Base-by-base conservation (phyloP, 257 asterid genomes). In the Parsonsia alboflavescens region DNA sequence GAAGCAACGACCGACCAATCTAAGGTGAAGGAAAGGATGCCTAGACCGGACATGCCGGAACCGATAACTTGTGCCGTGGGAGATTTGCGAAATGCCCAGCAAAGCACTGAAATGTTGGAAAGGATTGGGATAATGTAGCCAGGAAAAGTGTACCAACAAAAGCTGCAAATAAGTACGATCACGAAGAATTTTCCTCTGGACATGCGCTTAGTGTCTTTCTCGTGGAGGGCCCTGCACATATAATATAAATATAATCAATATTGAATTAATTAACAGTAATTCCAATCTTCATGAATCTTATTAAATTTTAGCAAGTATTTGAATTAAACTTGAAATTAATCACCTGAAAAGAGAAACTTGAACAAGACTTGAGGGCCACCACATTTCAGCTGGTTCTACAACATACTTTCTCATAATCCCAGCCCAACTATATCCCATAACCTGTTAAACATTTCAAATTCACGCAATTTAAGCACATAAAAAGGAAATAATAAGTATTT, bases 291-390 rank as follows among this genome's bases (percentile, higher is more conserved):
- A 3, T 33, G 39, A 33, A 3, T 1, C 39, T 33, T 33, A 33
- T 33, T 33, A 33, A 33, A 33, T 33, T 33, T 33, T 3, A 1
- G 39, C 2, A 33, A 33, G 39, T 33, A 33, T 33, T 33, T n/a
- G n/a, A 52, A 17, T 1, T 0, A 19, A n/a, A 19, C 5, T n/a
- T n/a, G n/a, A n/a, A n/a, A 41, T 3, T 4, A 52, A 52, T 5
- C 24, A 93, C 99, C 98, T 85, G 75, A 95, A 95, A 57, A 95
- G 71, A 48, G 99, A 92, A 68, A 95, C 99, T 81, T 95, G 99
- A 86, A 98, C 99, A 54, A 95, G 96, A 77, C 91, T 92, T 24
- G 96, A 80, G 19, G 99, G 98, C 99, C 99, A 95, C 99, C 99
- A 95, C 99, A 95, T 95, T 81, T 90, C 96, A 70, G 88, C 96